Percentiles rank a stretch among this genome's conserved stretches.
These are phyloP conservation scores for Phaeosphaeria sp. DNA, from an alignment of 2,329 filamentous ascomycete species.

Conservation along the genomic window DNA sequence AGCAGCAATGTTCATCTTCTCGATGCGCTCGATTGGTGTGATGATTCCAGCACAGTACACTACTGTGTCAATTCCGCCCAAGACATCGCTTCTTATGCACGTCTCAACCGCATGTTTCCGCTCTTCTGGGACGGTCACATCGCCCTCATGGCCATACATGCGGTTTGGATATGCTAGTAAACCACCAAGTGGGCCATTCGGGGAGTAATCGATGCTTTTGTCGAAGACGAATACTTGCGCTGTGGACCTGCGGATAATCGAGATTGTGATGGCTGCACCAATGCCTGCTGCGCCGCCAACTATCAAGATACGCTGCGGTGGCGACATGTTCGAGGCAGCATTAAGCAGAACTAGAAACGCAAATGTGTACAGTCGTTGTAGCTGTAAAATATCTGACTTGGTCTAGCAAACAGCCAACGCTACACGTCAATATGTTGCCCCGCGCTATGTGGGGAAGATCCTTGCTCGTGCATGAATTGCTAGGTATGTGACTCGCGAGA, in stretches of 20 bases:
- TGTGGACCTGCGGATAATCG: not conserved
- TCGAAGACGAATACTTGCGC: slow-evolving; percentile 15
- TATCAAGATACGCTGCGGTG: slow-evolving; percentile 27
- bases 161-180: slow-evolving; percentile 3
- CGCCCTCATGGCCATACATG: slow-evolving; percentile 11
- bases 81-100: slow-evolving; percentile 13
- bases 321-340: not conserved
- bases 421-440: not conserved
- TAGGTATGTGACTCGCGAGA: not conserved
- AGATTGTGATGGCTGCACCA: slow-evolving; percentile 10
- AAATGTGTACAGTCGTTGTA: not conserved
- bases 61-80: slow-evolving; percentile 29
- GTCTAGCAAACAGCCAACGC: not conserved
- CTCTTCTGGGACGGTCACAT: slow-evolving; percentile 10
- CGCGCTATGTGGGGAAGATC: slow-evolving; percentile 1
- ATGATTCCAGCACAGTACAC: slow-evolving; percentile 33
- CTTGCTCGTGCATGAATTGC: not conserved
- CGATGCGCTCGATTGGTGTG: slow-evolving; percentile 27
- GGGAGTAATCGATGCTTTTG: slow-evolving; percentile 15
- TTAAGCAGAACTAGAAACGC: not conserved
- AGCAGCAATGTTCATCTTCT: slow-evolving; percentile 23
- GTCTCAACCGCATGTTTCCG: slow-evolving; percentile 16
- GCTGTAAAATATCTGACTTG: not conserved
- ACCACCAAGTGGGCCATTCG: not conserved
- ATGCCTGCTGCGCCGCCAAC: slow-evolving; percentile 34